Conservation (phyloP, 192 early-diverging fungal species). For the Podila minutissima region DNA sequence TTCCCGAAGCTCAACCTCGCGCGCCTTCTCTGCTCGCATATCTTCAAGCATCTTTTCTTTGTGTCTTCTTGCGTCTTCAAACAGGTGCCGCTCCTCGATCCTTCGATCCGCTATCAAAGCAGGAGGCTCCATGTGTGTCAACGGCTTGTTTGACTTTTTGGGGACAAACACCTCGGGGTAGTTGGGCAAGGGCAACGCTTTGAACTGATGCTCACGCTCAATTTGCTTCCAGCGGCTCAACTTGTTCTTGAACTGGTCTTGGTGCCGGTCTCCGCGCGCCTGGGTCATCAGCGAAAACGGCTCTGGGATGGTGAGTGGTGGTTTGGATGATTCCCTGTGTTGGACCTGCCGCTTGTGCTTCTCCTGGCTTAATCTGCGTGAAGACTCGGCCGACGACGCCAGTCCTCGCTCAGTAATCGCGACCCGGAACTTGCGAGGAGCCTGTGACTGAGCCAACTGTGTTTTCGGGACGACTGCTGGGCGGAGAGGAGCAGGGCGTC, state of each 20-base stretch:
- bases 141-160: constrained; percentile 60
- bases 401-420: constrained; percentile 27
- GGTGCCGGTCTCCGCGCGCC: constrained; percentile 53
- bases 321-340: constrained; percentile 2
- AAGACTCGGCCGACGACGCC: constrained; percentile 36
- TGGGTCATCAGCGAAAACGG: constrained; percentile 69
- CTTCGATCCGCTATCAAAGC: constrained; percentile 60
- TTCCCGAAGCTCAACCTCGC: constrained; percentile 30
- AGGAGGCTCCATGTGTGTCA: constrained; percentile 61
- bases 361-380: constrained; percentile 26
- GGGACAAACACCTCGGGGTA: constrained; percentile 64
- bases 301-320: constrained; percentile 60
- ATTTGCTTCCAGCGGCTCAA: constrained; percentile 51
- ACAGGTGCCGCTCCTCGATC: constrained; percentile 63
- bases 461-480: constrained; percentile 14
- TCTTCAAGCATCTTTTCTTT: constrained; percentile 29
- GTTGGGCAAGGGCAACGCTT: constrained; percentile 60
- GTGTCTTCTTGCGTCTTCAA: constrained; percentile 56
- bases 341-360: neutral
- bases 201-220: constrained; percentile 54
- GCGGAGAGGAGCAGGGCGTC: constrained; percentile 13
- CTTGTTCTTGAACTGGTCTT: constrained; percentile 52
- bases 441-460: neutral
- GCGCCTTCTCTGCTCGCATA: constrained; percentile 25
- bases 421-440: neutral